Conservation (phyloP, 108 stramenopile genomes). For the Fistulifera pelliculosa region DNA sequence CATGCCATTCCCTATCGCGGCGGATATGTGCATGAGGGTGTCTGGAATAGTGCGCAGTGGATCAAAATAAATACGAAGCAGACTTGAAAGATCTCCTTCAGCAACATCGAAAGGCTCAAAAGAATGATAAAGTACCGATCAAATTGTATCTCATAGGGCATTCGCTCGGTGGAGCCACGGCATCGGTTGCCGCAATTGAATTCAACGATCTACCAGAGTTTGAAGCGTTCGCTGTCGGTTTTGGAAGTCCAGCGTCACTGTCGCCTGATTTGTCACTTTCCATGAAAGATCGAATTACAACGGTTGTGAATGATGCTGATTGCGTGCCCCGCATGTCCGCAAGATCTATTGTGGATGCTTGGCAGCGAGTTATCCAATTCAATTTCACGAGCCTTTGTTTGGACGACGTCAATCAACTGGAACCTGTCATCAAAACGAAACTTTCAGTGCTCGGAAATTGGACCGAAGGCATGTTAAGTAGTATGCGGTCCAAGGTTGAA, state of each 20-base stretch:
- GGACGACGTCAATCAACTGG: constrained; percentile 16
- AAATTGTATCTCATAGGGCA: constrained; percentile 24
- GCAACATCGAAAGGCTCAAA: not conserved
- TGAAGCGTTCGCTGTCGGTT: constrained; percentile 24
- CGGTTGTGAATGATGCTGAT: constrained; percentile 33
- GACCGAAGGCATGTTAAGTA: not conserved
- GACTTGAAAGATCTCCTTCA: not conserved
- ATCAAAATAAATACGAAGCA: constrained; percentile 10
- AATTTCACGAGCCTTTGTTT: constrained; percentile 22
- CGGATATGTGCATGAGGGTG: constrained; percentile 25
- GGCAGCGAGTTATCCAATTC: constrained; percentile 23
- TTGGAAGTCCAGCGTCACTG: constrained; percentile 31
- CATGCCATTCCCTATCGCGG: constrained; percentile 19
- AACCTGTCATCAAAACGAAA: not conserved
- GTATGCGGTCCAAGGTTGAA: not conserved
- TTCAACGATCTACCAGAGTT: constrained; percentile 21
- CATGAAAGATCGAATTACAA: constrained; percentile 18
- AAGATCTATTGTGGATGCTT: constrained; percentile 17
- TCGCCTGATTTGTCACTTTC: constrained; percentile 17
- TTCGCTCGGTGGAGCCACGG: constrained; percentile 33
- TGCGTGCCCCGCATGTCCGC: constrained; percentile 28
- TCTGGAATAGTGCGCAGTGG: constrained; percentile 16
- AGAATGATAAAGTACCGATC: constrained; percentile 9
- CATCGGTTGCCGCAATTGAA: constrained; percentile 25
- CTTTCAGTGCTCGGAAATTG: not conserved